Percentiles rank a stretch among this genome's conserved stretches.
These are phyloP conservation scores for Boletellus ananas DNA, from an alignment of 768 basidiomycete genomes.

Conservation along the genomic window DNA sequence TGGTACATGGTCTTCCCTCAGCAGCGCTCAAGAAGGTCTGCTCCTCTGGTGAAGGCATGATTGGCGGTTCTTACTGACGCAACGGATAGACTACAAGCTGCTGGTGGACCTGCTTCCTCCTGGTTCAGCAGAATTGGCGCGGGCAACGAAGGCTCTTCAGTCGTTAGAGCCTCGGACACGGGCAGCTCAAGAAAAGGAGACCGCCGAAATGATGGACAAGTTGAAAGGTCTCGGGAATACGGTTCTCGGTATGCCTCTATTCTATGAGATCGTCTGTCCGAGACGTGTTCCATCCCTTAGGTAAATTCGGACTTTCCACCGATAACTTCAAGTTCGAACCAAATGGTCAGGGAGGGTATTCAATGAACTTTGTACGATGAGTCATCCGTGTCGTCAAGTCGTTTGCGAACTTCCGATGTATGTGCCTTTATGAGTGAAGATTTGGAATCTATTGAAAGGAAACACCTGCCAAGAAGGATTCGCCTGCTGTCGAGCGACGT, in stretches of 20 bases:
- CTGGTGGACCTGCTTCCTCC: constrained; percentile 64
- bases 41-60: background rate
- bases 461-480: constrained; percentile 24
- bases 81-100: constrained; percentile 63
- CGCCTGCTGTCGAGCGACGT: background rate
- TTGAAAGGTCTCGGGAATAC: constrained; percentile 90
- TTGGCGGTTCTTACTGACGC: background rate
- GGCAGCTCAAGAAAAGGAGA: constrained; percentile 79
- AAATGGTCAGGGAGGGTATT: constrained; percentile 94
- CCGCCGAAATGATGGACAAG: constrained; percentile 88
- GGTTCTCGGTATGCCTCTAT: constrained; percentile 60
- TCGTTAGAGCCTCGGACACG: constrained; percentile 65
- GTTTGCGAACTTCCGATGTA: constrained; percentile 10
- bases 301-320: constrained; percentile 90
- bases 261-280: background rate
- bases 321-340: constrained; percentile 97
- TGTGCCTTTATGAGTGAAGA: constrained; percentile 21
- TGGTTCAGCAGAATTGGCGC: constrained; percentile 45
- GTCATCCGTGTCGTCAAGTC: background rate
- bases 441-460: constrained; percentile 27
- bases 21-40: constrained; percentile 80
- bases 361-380: constrained; percentile 76
- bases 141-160: constrained; percentile 47
- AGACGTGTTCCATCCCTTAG: constrained; percentile 34
- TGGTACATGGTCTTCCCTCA: constrained; percentile 78